Evolutionary conservation across 139 green algal species (phyloP).

Genomic region (Picochlorum costavermella): DNA sequence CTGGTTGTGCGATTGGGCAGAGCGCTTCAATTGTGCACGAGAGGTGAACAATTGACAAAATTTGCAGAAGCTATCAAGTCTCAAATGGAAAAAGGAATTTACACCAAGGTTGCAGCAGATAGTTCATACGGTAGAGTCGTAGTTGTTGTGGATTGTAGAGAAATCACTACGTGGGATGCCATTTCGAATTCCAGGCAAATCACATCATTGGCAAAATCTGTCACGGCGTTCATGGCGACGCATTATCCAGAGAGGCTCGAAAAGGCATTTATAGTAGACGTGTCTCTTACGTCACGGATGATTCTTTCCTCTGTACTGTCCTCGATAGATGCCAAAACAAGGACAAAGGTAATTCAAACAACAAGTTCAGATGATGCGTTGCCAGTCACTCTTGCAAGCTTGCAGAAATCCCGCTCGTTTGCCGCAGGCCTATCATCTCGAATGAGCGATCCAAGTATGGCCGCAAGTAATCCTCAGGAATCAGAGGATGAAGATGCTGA

Average conservation of each 20-base stretch:
- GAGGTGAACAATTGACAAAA: constrained; percentile 8
- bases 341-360: constrained; percentile 20
- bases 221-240: constrained; percentile 22
- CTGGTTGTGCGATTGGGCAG: constrained; percentile 29
- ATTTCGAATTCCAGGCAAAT: constrained; percentile 24
- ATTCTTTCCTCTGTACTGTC: constrained; percentile 18
- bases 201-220: constrained; percentile 19
- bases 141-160: constrained; percentile 29
- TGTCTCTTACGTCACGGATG: constrained; percentile 29
- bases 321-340: constrained; percentile 22
- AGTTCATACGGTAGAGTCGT: constrained; percentile 12
- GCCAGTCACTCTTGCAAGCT: constrained; percentile 22
- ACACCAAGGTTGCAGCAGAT: background rate
- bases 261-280: constrained; percentile 32
- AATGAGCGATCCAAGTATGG: background rate
- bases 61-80: constrained; percentile 19
- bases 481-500: background rate
- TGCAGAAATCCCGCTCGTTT: constrained; percentile 12
- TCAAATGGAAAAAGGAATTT: constrained; percentile 17
- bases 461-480: background rate
- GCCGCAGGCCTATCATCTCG: background rate
- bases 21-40: constrained; percentile 28
- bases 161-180: constrained; percentile 8
- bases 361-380: constrained; percentile 6
- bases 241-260: constrained; percentile 36